Evolutionary conservation across 805 yeast genomes (phyloP), one percentile per base, ranked within the genome.

Genomic region (Wickerhamomyces tratensis): DNA sequence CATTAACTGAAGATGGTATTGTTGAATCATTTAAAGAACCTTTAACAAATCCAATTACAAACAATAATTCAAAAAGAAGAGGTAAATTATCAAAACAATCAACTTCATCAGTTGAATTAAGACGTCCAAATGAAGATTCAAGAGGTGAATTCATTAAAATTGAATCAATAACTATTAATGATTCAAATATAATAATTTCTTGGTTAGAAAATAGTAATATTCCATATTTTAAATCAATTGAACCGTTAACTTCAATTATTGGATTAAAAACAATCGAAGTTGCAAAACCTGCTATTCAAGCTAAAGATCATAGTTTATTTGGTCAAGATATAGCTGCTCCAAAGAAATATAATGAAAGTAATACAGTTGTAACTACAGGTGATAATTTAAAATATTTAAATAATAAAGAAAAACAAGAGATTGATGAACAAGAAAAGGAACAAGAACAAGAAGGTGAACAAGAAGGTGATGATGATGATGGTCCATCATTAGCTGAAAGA

Each of bases 21-120:
- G 66, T 85, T 7, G 96, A 88, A 57, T 54, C 86, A 2, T 89
- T 87, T 63, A 68, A 69, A 41, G 69, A 79, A 50, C 82, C 88
- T 6, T 65, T 66, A 48, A 45, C 49, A 15, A 52, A 49, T 10
- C 6, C n/a, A 11, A 31, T 12, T 12, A 31, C n/a, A 9, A 31
- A 27, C 5, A 10, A 2, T 27, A 27, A 27, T 8, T 64, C 58
- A n/a, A 72, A 59, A 63, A 72, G 65, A 69, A 72, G 66, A 69
- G 69, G 71, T 50, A 51, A 64, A 55, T 48, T 74, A 49, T 79
- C 89, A 2, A 72, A 74, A 43, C 71, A 74, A 47, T 59, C 77
- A 2, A 64, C 68, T 41, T 68, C 70, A 20, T 61, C 60, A 6
- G 54, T 85, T 15, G 61, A 57, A 36, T 52, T 81, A n/a, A 48